Conservation (phyloP, 2,329 filamentous ascomycete species). For the Penicillium polonicum region DNA sequence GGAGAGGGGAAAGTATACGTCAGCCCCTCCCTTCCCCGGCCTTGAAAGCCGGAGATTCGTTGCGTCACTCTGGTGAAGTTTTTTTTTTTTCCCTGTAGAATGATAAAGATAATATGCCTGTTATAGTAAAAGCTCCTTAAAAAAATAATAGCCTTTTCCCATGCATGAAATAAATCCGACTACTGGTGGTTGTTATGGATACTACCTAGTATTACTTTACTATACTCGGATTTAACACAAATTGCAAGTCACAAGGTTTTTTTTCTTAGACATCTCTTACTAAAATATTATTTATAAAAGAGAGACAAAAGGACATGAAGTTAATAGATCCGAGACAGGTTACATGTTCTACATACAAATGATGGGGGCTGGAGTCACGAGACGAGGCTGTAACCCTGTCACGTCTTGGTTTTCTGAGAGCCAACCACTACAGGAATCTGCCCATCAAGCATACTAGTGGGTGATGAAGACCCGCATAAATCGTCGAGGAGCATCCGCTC, state of each 20-base stretch:
- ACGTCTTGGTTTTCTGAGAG: background rate
- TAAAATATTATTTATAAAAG: background rate
- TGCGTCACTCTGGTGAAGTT: background rate
- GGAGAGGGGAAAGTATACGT: slow-evolving; percentile 5
- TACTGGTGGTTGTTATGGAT: no score
- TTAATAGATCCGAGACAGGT: background rate
- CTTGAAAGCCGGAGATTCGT: slow-evolving; percentile 1
- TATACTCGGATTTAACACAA: background rate
- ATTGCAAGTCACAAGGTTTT: background rate
- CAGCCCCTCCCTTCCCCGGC: background rate
- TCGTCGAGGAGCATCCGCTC: slow-evolving; percentile 46
- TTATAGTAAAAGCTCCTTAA: no score
- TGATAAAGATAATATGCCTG: no score
- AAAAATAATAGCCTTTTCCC: no score
- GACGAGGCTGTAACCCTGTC: background rate
- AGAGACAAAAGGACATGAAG: background rate
- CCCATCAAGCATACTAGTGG: slow-evolving; percentile 13
- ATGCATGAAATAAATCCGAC: no score
- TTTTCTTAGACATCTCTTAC: background rate
- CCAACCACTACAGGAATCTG: slow-evolving; percentile 1
- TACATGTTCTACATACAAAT: background rate
- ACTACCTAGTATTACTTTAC: background rate
- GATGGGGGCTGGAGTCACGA: background rate
- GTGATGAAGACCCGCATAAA: slow-evolving; percentile 12
- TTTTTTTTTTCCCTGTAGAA: no score